Evolutionary conservation across 805 yeast genomes (phyloP).

Genomic region (Candida piceae): DNA sequence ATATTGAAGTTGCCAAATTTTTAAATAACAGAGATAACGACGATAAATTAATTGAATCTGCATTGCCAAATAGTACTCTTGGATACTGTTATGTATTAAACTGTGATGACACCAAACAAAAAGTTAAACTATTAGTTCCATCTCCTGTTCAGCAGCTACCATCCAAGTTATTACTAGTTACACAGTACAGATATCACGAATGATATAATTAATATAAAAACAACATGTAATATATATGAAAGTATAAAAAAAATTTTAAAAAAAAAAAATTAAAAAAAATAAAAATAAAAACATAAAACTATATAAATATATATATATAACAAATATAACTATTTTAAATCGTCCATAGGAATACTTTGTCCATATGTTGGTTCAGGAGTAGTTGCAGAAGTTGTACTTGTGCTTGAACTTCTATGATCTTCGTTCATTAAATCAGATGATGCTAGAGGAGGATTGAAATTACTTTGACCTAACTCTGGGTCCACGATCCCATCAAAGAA

Average conservation of each 20-base stretch:
- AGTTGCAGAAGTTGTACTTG: conserved; percentile 8
- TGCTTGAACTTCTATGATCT: conserved; percentile 2
- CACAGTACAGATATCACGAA: conserved; percentile 79
- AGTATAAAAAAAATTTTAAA: too few species aligned
- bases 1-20: conserved; percentile 21
- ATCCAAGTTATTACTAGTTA: conserved; percentile 63
- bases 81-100: conserved; percentile 69
- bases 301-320: conserved; percentile 1
- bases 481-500: conserved; percentile 83
- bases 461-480: conserved; percentile 40
- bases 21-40: conserved; percentile 32
- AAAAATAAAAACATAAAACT: too few species aligned
- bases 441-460: conserved; percentile 1
- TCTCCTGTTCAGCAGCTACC: conserved; percentile 81
- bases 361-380: conserved; percentile 8
- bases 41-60: conserved; percentile 26
- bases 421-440: neutral
- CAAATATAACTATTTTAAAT: conserved; percentile 2
- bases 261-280: too few species aligned
- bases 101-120: conserved; percentile 64
- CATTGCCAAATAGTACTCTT: conserved; percentile 36
- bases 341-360: conserved; percentile 10
- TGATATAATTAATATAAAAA: too few species aligned
- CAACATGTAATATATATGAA: too few species aligned
- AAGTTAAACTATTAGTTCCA: conserved; percentile 71